These are phyloP conservation scores for Marchantia polymorpha DNA, from an alignment of 225 moss, liverwort and hornwort genomes.

Conservation along the genomic window DNA sequence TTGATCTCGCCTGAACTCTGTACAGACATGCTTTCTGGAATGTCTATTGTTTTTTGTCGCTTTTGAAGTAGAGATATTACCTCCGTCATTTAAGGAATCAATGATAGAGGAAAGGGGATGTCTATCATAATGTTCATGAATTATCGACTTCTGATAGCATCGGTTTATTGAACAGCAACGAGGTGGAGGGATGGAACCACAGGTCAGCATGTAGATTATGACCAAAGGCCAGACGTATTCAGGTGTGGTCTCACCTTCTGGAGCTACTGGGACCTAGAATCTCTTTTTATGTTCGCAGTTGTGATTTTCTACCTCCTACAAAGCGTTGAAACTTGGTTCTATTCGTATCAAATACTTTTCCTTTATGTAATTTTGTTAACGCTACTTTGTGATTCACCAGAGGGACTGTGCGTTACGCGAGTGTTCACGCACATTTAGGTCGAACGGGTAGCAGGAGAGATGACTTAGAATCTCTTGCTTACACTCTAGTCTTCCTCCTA, in stretches of 20 bases:
- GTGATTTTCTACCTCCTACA: not conserved
- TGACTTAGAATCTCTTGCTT: constrained; percentile 96
- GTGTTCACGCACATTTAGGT: constrained; percentile 96
- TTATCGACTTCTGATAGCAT: not conserved
- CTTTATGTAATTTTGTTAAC: too few species aligned
- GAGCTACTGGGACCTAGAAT: not conserved
- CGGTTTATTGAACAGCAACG: constrained; percentile 53
- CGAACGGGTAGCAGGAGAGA: constrained; percentile 97
- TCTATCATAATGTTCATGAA: too few species aligned
- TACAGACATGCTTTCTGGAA: too few species aligned
- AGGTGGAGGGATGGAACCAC: constrained; percentile 98
- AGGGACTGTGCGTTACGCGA: constrained; percentile 96
- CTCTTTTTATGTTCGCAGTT: too few species aligned
- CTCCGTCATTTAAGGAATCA: not conserved
- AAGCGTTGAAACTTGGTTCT: not conserved
- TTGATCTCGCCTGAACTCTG: too few species aligned
- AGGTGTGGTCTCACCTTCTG: constrained; percentile 41
- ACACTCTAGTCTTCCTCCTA: constrained; percentile 89
- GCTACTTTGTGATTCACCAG: constrained; percentile 27
- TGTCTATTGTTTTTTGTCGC: too few species aligned
- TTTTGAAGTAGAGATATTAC: not conserved
- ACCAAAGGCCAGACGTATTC: constrained; percentile 97
- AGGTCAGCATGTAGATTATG: constrained; percentile 96
- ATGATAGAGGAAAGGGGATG: too few species aligned
- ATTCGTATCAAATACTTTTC: not conserved